Evolutionary conservation across 1,139 yeast genomes (phyloP).

Genomic region (Candida sp.): DNA sequence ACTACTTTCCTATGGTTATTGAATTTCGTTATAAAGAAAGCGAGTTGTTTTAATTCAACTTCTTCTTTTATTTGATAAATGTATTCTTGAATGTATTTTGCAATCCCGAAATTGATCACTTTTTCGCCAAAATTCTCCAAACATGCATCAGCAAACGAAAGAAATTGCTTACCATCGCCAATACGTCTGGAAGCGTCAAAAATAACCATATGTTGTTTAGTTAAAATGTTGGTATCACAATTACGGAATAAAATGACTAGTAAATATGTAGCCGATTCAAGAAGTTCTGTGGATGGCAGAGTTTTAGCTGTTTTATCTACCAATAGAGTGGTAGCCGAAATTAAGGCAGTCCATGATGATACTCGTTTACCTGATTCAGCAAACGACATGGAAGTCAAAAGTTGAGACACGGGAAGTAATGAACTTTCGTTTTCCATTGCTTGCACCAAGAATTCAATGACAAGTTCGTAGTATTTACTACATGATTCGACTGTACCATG

Average conservation of each 20-base stretch:
- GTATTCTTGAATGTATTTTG: conserved; percentile 46
- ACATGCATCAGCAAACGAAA: conserved; percentile 49
- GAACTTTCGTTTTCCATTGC: conserved; percentile 10
- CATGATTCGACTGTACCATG: conserved; percentile 62
- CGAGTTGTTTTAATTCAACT: conserved; percentile 29
- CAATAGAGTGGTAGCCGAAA: conserved; percentile 13
- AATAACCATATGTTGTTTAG: conserved; percentile 43
- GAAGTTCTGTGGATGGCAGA: conserved; percentile 10
- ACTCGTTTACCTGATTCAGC: conserved; percentile 70
- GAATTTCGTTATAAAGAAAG: conserved; percentile 38
- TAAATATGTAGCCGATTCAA: conserved; percentile 37
- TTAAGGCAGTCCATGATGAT: conserved; percentile 35
- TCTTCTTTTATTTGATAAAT: conserved; percentile 33
- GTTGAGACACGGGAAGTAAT: conserved; percentile 20
- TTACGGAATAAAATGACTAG: conserved; percentile 56
- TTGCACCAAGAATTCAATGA: conserved; percentile 22
- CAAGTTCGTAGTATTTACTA: conserved; percentile 35
- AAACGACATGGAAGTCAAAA: conserved; percentile 46
- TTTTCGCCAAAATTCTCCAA: conserved; percentile 42
- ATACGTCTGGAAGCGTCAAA: conserved; percentile 30
- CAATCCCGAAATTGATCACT: conserved; percentile 43
- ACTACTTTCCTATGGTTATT: conserved; percentile 1
- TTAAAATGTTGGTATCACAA: conserved; percentile 47
- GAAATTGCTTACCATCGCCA: conserved; percentile 33
- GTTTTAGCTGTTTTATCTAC: conserved; percentile 10